Base-by-base conservation (phyloP, 176 grass and related monocot species). In the Triticum dicoccoides region DNA sequence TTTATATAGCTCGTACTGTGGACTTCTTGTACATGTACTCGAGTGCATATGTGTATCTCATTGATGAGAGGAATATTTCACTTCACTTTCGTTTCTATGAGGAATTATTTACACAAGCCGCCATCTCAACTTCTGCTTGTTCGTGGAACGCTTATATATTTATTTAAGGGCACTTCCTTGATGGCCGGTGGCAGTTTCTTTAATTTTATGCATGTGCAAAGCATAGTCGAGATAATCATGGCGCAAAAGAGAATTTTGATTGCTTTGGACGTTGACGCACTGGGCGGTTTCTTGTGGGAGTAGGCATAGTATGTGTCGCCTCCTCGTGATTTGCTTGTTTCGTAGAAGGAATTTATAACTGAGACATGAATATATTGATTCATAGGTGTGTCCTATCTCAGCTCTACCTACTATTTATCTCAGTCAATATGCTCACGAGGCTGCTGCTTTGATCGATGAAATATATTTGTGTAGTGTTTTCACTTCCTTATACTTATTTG, bases 21-120 rank as follows among this genome's bases (percentile, higher is more conserved):
- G 83, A 90, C 85, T 85, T 89, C 61, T 86, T 97, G 92, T 97
- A 94, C 90, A 97, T 97, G 90, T 88, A 88, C 88, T 77, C 83
- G 90, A 84, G 69, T 87, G 42, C 80, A 88, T 86, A 88, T 82
- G 61, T 93, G 65, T 87, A 80, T 82, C 83, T 79, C 83, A 83
- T 88, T 76, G 77, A 37, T 74, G 75, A 79, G 66, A 87, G 34
- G 25, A 74, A 77, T 59, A 80, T 84, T 80, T 69, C 61, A 80
- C 80, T 61, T 76, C 39, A 49, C 12, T 51, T 37, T 61, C 24
- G 14, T 69, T 67, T 67, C 81, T 78, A 30, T 86, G 73, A 65
- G 61, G 42, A 89, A 84, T 29, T 45, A 13, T 73, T 45, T 33
- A 80, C 14, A 30, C 10, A 87, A 27, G 37, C 15, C 80, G 59